Evolutionary conservation across 208 protist genomes (phyloP).

Genomic region (Strigomonas galati): DNA sequence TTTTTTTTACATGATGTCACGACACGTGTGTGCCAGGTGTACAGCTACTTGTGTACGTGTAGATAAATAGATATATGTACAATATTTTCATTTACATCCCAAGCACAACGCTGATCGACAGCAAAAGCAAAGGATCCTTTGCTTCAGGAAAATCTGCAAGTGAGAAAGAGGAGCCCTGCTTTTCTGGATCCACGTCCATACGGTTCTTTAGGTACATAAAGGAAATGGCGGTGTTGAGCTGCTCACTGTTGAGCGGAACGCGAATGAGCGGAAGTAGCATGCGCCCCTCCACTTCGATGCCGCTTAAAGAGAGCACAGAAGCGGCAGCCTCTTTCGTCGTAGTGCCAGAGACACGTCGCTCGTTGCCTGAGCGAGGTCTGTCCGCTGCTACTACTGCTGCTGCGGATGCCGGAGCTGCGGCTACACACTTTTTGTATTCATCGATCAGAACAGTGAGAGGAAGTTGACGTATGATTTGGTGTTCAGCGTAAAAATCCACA

Average conservation of each 20-base stretch:
- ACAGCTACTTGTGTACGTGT: too few species aligned
- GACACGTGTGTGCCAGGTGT: too few species aligned
- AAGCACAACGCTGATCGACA: constrained; percentile 8
- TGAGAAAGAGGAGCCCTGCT: background rate
- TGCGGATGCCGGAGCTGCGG: background rate
- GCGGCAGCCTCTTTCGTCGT: background rate
- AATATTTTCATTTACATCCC: constrained; percentile 6
- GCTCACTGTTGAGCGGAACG: constrained; percentile 29
- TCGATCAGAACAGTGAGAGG: constrained; percentile 21
- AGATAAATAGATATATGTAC: background rate
- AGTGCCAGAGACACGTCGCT: background rate
- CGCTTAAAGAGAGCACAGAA: background rate
- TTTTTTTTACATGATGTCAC: too few species aligned
- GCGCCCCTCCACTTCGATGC: constrained; percentile 17
- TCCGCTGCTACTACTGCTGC: constrained; percentile 6
- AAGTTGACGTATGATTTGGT: constrained; percentile 8
- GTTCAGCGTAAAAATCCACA: constrained; percentile 9
- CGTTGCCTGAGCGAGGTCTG: constrained; percentile 12
- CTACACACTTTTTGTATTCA: constrained; percentile 20
- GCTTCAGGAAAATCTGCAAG: background rate
- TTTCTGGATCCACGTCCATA: constrained; percentile 61
- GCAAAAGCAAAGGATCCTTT: background rate
- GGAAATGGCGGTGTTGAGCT: constrained; percentile 44
- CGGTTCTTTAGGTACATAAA: constrained; percentile 77
- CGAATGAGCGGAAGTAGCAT: constrained; percentile 45